Evolutionary conservation across 208 protist genomes (phyloP), one percentile per base, ranked within the genome.

Genomic region (Phytomonas sp.): DNA sequence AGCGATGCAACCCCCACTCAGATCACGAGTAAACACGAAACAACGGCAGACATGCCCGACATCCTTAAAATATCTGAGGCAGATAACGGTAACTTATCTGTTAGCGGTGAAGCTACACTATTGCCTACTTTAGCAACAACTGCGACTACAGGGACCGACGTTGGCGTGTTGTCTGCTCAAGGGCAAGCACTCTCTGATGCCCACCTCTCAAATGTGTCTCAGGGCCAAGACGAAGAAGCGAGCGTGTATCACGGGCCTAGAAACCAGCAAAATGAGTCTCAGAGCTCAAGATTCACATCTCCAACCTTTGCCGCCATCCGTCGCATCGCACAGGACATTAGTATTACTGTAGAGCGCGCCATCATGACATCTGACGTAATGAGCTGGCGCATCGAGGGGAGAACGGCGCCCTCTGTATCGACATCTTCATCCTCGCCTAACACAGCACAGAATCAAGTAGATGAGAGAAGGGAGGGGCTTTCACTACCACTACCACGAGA

Each of bases 401-500:
- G 46, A 26, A 6, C 20, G 5, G 20, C 1, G 20, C 9, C 46
- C 46, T 23, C 9, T 56, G 46, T 5, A 23, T 26, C 46, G 46
- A 26, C 23, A 7, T 26, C 46, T 56, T 26, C 20, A 56, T 26
- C 6, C 33, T 34, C 6, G 33, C 33, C 20, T 5, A 70, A 66
- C 60, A 60, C 23, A 2, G 62, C 11, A 23, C 29, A 40, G 3
- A 62, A 40, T 29, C 46, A 37, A 11, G 66, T 68, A 28, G 63
- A 70, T n/a, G 64, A 66, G n/a, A 64, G 70, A n/a, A 67, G 66
- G 29, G 74, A 70, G 2, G 68, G 46, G 32, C 26, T 6, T n/a
- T 37, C 60, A 31, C 26, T 26, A 30, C 60, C 4, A 63, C 60
- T 29, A 37, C 28, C 29, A 32, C 60, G 20, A 32, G 26, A 64